Conservation (phyloP, 2,329 filamentous ascomycete genomes). For the Fusarium guadeloupense region DNA sequence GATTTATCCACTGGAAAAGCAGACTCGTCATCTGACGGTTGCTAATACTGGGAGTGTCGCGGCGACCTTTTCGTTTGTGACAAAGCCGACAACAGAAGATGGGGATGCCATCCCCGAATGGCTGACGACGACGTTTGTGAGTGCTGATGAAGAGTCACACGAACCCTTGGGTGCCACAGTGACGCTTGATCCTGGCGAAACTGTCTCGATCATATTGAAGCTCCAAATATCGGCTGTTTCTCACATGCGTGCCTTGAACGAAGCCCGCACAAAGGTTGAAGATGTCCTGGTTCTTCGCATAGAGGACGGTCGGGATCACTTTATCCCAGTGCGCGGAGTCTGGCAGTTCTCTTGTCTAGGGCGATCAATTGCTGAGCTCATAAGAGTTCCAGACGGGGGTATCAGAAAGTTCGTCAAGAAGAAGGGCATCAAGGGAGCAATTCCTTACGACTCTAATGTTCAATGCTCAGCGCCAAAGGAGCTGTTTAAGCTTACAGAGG, state of each 20-base stretch:
- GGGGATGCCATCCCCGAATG: constrained; percentile 65
- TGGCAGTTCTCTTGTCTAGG: constrained; percentile 89
- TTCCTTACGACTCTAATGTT: constrained; percentile 66
- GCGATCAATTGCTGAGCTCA: constrained; percentile 86
- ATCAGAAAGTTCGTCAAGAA: constrained; percentile 64
- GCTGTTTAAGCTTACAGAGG: constrained; percentile 87
- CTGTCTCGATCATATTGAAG: constrained; percentile 74
- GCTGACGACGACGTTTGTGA: constrained; percentile 74
- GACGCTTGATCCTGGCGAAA: constrained; percentile 85
- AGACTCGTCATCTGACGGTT: constrained; percentile 77
- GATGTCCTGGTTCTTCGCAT: constrained; percentile 90
- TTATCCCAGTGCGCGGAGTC: constrained; percentile 79
- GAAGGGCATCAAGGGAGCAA: constrained; percentile 56
- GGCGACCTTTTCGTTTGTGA: constrained; percentile 82
- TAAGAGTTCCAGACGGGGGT: constrained; percentile 84
- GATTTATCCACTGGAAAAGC: constrained; percentile 73
- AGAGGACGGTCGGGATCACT: constrained; percentile 86
- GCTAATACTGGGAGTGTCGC: constrained; percentile 90
- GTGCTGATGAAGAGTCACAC: constrained; percentile 47
- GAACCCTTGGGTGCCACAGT: constrained; percentile 59
- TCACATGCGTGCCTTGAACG: constrained; percentile 76
- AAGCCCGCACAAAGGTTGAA: constrained; percentile 72
- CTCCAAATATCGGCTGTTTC: constrained; percentile 71
- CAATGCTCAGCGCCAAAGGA: constrained; percentile 87
- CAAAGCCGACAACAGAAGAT: constrained; percentile 66